phyloP scores from a whole-genome alignment of 2,329 filamentous ascomycete species.

The Scedosporium boydii region DNA sequence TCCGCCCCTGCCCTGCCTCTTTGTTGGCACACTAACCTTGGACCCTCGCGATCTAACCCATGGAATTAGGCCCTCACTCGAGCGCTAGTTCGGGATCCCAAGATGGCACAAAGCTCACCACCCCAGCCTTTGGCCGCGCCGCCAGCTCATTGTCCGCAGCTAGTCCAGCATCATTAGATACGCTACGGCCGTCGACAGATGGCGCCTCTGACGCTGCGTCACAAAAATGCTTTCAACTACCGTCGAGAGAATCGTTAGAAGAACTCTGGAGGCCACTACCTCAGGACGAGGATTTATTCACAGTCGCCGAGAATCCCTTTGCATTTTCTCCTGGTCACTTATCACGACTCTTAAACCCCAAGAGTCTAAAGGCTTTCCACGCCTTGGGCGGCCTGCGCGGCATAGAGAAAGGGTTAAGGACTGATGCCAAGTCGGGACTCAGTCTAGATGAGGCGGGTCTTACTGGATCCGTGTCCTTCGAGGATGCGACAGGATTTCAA shows the following conservation, averaged over 20 bases:
- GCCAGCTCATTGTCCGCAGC: background rate
- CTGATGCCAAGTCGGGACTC: constrained; percentile 54
- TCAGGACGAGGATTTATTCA: constrained; percentile 60
- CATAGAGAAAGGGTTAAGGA: constrained; percentile 62
- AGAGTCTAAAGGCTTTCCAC: constrained; percentile 64
- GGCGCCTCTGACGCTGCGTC: background rate
- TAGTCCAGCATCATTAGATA: background rate
- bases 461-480: constrained; percentile 55
- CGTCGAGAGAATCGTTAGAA: constrained; percentile 18
- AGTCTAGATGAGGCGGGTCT: constrained; percentile 58
- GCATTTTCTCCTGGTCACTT: constrained; percentile 65
- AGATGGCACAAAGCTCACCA: constrained; percentile 2
- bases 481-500: constrained; percentile 37
- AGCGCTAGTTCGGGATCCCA: background rate
- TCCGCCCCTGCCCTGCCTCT: background rate
- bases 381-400: constrained; percentile 64
- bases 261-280: constrained; percentile 61
- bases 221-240: background rate
- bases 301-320: constrained; percentile 59
- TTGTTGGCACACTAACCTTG: background rate
- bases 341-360: constrained; percentile 70
- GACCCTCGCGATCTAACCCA: background rate
- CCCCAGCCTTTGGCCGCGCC: background rate
- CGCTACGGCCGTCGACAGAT: background rate
- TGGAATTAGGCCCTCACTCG: background rate